These are phyloP conservation scores for Globisporangium yorkense DNA, from an alignment of 352 stramenopile genomes.

Conservation along the genomic window DNA sequence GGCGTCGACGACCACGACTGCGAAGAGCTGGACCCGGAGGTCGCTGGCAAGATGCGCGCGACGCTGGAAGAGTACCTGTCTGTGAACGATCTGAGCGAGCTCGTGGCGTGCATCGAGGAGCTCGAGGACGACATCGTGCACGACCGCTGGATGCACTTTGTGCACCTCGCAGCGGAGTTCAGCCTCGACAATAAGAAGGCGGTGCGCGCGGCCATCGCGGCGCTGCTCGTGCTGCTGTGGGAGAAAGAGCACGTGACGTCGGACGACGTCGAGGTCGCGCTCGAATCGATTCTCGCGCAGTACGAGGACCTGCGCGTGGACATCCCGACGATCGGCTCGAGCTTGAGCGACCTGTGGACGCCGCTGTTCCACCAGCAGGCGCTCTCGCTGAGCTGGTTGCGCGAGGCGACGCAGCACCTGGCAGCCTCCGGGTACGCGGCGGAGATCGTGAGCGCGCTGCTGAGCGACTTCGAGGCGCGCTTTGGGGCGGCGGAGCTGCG, in stretches of 20 bases:
- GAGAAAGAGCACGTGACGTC: constrained; percentile 30
- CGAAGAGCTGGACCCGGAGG: constrained; percentile 54
- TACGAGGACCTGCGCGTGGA: constrained; percentile 76
- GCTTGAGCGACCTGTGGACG: constrained; percentile 53
- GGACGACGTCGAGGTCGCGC: constrained; percentile 45
- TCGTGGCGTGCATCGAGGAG: constrained; percentile 74
- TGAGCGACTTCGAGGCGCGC: constrained; percentile 24
- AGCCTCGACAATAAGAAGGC: constrained; percentile 47
- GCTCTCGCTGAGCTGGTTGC: constrained; percentile 46
- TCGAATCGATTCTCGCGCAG: constrained; percentile 53
- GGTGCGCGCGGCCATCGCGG: constrained; percentile 36
- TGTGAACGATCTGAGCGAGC: constrained; percentile 66
- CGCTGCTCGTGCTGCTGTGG: constrained; percentile 39
- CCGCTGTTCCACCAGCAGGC: constrained; percentile 49
- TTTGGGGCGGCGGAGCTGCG: constrained; percentile 30
- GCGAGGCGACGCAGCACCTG: constrained; percentile 8
- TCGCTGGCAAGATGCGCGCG: constrained; percentile 55
- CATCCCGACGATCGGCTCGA: constrained; percentile 53
- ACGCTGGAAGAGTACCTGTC: constrained; percentile 77
- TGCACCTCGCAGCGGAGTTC: constrained; percentile 36
- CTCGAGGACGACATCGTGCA: constrained; percentile 22
- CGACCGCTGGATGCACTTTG: constrained; percentile 60
- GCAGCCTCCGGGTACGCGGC: constrained; percentile 34
- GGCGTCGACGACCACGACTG: constrained; percentile 38
- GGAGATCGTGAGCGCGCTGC: constrained; percentile 44